phyloP scores from a whole-genome alignment of 305 asterid species.

The Solanum hybrid region DNA sequence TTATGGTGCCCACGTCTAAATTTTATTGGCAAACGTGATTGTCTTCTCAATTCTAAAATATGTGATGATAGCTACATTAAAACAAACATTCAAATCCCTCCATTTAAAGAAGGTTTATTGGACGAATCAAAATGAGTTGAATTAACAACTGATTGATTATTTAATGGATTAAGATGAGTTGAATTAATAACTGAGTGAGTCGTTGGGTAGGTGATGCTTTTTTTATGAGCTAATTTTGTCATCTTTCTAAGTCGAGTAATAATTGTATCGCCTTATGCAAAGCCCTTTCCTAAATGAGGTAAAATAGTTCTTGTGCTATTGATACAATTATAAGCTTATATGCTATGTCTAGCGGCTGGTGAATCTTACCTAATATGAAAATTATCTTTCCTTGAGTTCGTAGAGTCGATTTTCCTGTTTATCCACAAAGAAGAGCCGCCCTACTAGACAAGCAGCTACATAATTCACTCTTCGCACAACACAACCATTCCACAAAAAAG shows the following conservation, averaged over 20 bases:
- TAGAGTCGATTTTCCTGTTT: neutral
- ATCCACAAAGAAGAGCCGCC: neutral
- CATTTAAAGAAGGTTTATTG: neutral
- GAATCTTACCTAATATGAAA: neutral
- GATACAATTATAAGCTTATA: neutral
- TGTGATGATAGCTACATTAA: neutral
- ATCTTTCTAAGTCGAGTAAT: neutral
- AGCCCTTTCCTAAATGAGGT: no score
- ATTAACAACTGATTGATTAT: neutral
- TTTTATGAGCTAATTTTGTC: neutral
- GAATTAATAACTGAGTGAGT: neutral
- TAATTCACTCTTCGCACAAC: neutral
- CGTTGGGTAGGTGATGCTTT: neutral
- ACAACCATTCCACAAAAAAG: neutral
- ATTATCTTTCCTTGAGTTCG: neutral
- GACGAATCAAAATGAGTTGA: neutral
- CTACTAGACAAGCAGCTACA: neutral
- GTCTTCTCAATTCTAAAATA: neutral
- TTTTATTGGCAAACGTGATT: neutral
- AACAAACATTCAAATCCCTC: neutral
- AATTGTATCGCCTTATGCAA: no score
- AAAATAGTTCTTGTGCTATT: no score
- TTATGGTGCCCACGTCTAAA: neutral
- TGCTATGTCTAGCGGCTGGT: neutral
- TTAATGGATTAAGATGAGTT: accelerated